Conservation (phyloP, 2,329 filamentous ascomycete genomes). For the Aspergillus ochraceus region DNA sequence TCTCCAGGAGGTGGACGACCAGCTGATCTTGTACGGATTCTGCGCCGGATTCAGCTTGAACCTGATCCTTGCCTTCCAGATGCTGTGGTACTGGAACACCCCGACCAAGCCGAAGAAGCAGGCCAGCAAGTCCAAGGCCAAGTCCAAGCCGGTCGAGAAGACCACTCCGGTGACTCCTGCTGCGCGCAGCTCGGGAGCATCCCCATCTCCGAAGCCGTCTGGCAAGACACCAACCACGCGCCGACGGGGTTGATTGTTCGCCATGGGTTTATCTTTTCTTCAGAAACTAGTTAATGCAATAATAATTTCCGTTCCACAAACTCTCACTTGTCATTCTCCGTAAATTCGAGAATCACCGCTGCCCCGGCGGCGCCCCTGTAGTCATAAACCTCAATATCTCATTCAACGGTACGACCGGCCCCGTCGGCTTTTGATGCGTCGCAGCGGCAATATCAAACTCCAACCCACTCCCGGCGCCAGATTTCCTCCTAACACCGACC, state of each 20-base stretch:
- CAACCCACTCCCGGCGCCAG: conserved; percentile 29
- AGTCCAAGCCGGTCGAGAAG: conserved; percentile 23
- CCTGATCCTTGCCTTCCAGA: conserved; percentile 79
- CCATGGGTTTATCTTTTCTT: conserved; percentile 5
- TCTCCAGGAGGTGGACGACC: conserved; percentile 94
- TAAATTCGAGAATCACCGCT: conserved; percentile 14
- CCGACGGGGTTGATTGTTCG: conserved; percentile 49
- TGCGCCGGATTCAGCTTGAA: conserved; percentile 90
- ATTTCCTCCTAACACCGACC: conserved; percentile 36
- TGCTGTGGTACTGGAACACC: conserved; percentile 94
- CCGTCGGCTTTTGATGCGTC: conserved; percentile 10
- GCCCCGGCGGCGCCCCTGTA: conserved; percentile 41
- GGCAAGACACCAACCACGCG: conserved; percentile 57
- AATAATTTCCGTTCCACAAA: background rate
- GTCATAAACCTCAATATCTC: conserved; percentile 54
- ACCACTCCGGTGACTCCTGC: conserved; percentile 23
- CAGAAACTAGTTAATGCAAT: background rate
- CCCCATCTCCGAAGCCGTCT: conserved; percentile 41
- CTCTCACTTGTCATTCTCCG: background rate
- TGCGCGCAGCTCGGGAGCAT: conserved; percentile 43
- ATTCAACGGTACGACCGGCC: conserved; percentile 39
- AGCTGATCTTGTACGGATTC: conserved; percentile 93
- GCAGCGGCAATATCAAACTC: conserved; percentile 35
- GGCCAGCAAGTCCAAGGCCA: conserved; percentile 24
- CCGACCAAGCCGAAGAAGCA: conserved; percentile 40